phyloP scores from a whole-genome alignment of 2,329 filamentous ascomycete genomes.

The Periconia sp. region DNA sequence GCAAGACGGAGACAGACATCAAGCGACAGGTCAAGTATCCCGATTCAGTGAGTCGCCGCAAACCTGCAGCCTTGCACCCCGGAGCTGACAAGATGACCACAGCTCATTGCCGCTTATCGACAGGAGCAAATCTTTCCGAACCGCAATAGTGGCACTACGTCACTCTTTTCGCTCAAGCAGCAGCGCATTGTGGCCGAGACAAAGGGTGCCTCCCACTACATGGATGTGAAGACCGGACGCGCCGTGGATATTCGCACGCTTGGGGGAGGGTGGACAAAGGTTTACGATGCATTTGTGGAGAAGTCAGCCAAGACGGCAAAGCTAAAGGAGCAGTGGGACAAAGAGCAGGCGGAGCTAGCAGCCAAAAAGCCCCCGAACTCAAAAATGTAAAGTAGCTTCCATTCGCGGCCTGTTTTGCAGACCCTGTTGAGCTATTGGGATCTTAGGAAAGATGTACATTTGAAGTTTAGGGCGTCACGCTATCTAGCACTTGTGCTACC shows the following conservation, averaged over 20 bases:
- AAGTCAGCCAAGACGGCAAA: constrained; percentile 14
- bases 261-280: constrained; percentile 20
- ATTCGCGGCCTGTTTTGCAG: no score
- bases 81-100: neutral
- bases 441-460: no score
- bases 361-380: no score
- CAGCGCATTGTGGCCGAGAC: constrained; percentile 24
- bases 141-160: constrained; percentile 17
- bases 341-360: constrained; percentile 13
- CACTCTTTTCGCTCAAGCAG: constrained; percentile 21
- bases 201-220: constrained; percentile 18
- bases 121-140: constrained; percentile 18
- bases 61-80: neutral
- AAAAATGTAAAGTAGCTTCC: no score
- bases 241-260: constrained; percentile 20
- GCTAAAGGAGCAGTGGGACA: constrained; percentile 19
- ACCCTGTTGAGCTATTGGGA: no score
- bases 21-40: constrained; percentile 22
- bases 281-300: constrained; percentile 19
- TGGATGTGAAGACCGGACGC: constrained; percentile 18
- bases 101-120: constrained; percentile 23
- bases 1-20: constrained; percentile 20
- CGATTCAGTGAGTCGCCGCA: constrained; percentile 22
- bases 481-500: no score
- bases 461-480: no score